Evolutionary conservation across 192 early-diverging fungal species (phyloP), one percentile per base, ranked within the genome.

Genomic region (Backusella tuberculispora): DNA sequence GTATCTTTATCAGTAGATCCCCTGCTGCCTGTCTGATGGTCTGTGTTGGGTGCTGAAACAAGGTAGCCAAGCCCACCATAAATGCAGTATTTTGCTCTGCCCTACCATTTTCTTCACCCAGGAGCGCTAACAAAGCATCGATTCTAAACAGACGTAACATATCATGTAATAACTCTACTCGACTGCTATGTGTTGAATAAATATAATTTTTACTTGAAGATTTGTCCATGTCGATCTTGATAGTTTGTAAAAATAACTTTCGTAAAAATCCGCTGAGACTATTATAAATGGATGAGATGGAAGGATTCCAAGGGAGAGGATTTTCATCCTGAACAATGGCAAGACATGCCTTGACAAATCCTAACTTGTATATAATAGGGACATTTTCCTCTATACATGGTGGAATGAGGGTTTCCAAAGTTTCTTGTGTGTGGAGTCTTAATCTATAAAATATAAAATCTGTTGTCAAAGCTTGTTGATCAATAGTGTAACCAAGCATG

Each of bases 331-430:
- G 84, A 3, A 89, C 88, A 67, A 95, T 85, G 10, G 78, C 82
- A 56, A 86, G 89, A 66, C 94, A 92, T 0, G 90, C 90, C 43
- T 90, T 90, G 40, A 92, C 89, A 50, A 97, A 87, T 0, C 91
- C 90, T n/a, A 96, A 82, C 73, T 94, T 93, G 73, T 91, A 94
- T 60, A 88, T 76, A 10, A 87, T 86, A 24, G 93, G 91, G 0
- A 89, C 84, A 47, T 85, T 88, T 14, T 90, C 86, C 10, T 90
- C 88, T 2, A 92, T 79, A 34, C 93, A 78, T 15, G 89, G 81
- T 0, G 93, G 90, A 69, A 95, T 80, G 29, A 96, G 84, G 0
- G 83, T 76, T 45, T 87, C 79, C 26, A 98, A 79, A 0, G 92
- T 90, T 63, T 84, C 88, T 71, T 89, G 83, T 8, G 92, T 88